A percentile compares a stretch with the other conserved stretches of the same genome.
Conservation (phyloP, 192 early-diverging fungal species). For the Funneliformis mosseae region DNA sequence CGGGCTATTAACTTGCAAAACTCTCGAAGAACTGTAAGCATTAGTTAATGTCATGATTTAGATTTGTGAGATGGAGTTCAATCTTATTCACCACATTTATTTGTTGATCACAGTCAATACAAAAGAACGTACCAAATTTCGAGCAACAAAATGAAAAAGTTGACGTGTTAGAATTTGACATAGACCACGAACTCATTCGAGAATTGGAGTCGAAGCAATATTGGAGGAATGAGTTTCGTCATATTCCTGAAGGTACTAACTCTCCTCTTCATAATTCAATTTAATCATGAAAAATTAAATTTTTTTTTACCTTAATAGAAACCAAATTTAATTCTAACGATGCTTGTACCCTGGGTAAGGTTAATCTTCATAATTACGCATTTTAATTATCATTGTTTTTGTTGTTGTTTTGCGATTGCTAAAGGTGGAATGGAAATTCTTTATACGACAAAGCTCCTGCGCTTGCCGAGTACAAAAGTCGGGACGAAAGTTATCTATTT, state of each 20-base stretch:
- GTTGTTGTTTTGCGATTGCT: not conserved
- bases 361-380: not conserved
- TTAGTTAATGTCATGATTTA: not conserved
- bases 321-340: slow-evolving; percentile 23
- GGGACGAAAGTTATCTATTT: slow-evolving; percentile 29
- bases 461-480: slow-evolving; percentile 14
- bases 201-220: slow-evolving; percentile 33
- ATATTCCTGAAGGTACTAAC: not conserved
- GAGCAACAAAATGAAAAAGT: not conserved
- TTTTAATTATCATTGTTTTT: not conserved
- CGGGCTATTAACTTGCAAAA: not conserved
- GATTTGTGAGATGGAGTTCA: not conserved
- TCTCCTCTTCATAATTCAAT: not conserved
- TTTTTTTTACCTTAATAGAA: too few species aligned
- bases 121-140: not conserved
- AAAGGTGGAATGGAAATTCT: not conserved
- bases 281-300: not conserved
- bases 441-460: slow-evolving; percentile 15
- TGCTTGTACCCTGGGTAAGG: slow-evolving; percentile 33
- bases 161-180: slow-evolving; percentile 1
- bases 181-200: slow-evolving; percentile 25
- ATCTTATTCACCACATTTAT: slow-evolving; percentile 7
- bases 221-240: slow-evolving; percentile 27
- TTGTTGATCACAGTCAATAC: slow-evolving; percentile 4
- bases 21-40: not conserved